Percentiles rank a stretch among this genome's conserved stretches.
These are phyloP conservation scores for Yarrowia osloensis DNA, from an alignment of 805 yeast genomes.

Conservation along the genomic window DNA sequence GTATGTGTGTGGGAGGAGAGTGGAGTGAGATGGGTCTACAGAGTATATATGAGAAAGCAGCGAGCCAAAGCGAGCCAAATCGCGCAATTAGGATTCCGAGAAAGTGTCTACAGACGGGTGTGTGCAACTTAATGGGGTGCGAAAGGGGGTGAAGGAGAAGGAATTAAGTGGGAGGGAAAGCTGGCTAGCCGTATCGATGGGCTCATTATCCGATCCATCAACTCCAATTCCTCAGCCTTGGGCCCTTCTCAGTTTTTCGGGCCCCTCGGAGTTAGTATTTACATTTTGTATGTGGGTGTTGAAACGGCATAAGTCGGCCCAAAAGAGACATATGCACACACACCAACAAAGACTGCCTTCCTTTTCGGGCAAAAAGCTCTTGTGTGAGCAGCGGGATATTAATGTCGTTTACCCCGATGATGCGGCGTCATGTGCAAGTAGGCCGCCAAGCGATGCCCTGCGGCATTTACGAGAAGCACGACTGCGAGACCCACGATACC, in stretches of 20 bases:
- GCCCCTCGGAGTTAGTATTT: slow-evolving; percentile 9
- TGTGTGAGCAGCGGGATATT: slow-evolving; percentile 3
- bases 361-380: background rate
- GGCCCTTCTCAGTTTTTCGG: background rate
- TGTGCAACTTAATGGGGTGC: background rate
- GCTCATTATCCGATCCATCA: background rate
- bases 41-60: slow-evolving; percentile 25
- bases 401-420: background rate
- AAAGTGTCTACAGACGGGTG: background rate
- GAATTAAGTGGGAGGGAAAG: background rate
- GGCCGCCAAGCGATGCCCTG: slow-evolving; percentile 16
- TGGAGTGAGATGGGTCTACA: slow-evolving; percentile 5
- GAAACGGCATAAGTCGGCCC: slow-evolving; percentile 7
- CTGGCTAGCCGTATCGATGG: background rate
- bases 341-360: slow-evolving; percentile 19
- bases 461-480: background rate
- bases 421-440: slow-evolving; percentile 10
- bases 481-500: background rate
- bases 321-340: slow-evolving; percentile 7
- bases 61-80: slow-evolving; percentile 8
- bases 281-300: background rate
- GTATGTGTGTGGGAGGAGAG: background rate
- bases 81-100: slow-evolving; percentile 28
- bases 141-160: background rate
- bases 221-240: background rate